These are phyloP conservation scores for Paraurostyla sp. DNA, from an alignment of 73 alveolate species.

Conservation along the genomic window DNA sequence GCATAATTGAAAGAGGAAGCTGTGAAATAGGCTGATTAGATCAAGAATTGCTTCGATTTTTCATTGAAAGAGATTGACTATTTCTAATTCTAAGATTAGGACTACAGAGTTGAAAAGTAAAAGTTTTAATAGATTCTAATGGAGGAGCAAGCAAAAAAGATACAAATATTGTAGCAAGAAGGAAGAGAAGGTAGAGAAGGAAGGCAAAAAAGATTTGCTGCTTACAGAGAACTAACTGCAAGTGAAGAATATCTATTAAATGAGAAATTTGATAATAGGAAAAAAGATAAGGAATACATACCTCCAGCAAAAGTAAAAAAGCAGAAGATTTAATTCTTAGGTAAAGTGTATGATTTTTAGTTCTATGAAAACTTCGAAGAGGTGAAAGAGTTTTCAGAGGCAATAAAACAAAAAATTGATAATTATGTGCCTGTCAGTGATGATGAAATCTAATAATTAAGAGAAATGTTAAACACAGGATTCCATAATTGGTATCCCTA, in stretches of 20 bases:
- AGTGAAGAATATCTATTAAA: background rate
- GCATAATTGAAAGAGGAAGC: slow-evolving; percentile 33
- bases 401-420: background rate
- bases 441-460: background rate
- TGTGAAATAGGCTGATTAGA: slow-evolving; percentile 22
- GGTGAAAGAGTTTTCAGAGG: background rate
- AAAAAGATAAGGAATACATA: slow-evolving; percentile 1
- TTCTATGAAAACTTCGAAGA: slow-evolving; percentile 38
- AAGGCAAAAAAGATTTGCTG: slow-evolving; percentile 19
- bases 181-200: background rate
- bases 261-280: background rate
- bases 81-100: slow-evolving; percentile 31
- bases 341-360: slow-evolving; percentile 30
- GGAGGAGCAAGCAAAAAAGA: slow-evolving; percentile 29
- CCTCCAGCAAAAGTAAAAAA: slow-evolving; percentile 36
- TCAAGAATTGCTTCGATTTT: slow-evolving; percentile 41
- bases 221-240: background rate
- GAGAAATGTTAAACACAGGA: background rate
- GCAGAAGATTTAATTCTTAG: background rate
- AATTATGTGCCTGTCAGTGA: slow-evolving; percentile 20
- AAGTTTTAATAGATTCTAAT: background rate
- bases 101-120: slow-evolving; percentile 50
- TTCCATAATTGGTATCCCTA: slow-evolving; percentile 37
- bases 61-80: slow-evolving; percentile 10
- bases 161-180: background rate